A percentile compares a stretch with the other conserved stretches of the same genome.
Conservation (phyloP, 768 basidiomycete species). For the Hortiboletus flavorubellus region DNA sequence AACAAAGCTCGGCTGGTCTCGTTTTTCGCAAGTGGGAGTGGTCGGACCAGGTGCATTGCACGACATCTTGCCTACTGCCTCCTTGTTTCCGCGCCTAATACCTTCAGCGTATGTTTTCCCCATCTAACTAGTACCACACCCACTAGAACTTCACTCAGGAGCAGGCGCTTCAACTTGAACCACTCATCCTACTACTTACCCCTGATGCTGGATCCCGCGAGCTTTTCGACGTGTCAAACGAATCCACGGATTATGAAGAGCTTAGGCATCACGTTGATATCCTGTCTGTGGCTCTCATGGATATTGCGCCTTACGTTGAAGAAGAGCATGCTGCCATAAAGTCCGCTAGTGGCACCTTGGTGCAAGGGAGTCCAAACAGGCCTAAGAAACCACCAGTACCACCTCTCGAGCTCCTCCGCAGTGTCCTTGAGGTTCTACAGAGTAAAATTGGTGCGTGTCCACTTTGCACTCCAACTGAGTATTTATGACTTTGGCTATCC, state of each 20-base stretch:
- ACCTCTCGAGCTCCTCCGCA: conserved; percentile 48
- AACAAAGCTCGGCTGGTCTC: conserved; percentile 52
- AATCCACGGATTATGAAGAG: conserved; percentile 58
- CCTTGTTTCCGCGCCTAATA: conserved; percentile 4
- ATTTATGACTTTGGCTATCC: neutral
- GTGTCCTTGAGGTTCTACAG: conserved; percentile 50
- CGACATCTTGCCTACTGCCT: conserved; percentile 50
- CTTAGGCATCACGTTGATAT: conserved; percentile 54
- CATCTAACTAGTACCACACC: neutral
- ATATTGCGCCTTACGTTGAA: conserved; percentile 54
- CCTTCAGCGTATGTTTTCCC: conserved; percentile 13
- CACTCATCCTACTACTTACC: conserved; percentile 49
- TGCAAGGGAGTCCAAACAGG: conserved; percentile 27
- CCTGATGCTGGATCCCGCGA: conserved; percentile 38
- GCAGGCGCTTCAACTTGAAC: conserved; percentile 48
- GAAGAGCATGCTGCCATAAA: conserved; percentile 37
- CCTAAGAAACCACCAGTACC: conserved; percentile 32
- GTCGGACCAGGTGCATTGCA: conserved; percentile 51
- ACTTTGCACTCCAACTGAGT: neutral
- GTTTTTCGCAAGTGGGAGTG: conserved; percentile 49
- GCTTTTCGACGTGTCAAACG: conserved; percentile 51
- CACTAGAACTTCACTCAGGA: conserved; percentile 31
- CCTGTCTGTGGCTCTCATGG: conserved; percentile 55
- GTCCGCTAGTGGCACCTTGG: conserved; percentile 7
- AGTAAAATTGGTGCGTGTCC: conserved; percentile 55